Conservation (phyloP, 305 asterid genomes). For the Caryopteris hybrid region DNA sequence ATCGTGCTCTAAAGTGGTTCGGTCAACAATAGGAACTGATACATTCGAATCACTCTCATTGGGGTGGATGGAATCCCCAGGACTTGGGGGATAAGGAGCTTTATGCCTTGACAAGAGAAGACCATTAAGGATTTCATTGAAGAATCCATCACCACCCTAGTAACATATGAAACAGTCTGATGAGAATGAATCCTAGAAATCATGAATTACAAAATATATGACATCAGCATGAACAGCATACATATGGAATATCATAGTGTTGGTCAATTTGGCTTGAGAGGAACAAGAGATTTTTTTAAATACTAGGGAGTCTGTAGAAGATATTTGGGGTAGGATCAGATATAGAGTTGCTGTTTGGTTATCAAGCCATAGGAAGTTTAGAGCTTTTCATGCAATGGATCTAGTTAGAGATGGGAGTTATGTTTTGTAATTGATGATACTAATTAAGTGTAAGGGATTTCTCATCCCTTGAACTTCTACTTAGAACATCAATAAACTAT, state of each 20-base stretch:
- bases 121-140: conserved; percentile 88
- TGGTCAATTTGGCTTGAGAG: too few relatives aligned
- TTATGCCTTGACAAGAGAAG: conserved; percentile 81
- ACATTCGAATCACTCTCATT: conserved; percentile 33
- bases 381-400: too few relatives aligned
- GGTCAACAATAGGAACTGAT: conserved; percentile 35
- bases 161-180: conserved; percentile 17
- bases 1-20: conserved; percentile 36
- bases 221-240: neutral
- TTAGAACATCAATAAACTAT: too few relatives aligned
- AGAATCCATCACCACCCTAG: conserved; percentile 98
- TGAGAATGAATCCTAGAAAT: conserved; percentile 14
- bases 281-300: too few relatives aligned
- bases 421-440: too few relatives aligned
- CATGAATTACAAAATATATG: neutral
- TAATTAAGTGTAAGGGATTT: too few relatives aligned
- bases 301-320: too few relatives aligned
- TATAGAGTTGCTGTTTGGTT: too few relatives aligned
- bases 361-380: too few relatives aligned
- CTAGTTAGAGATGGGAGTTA: too few relatives aligned
- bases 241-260: neutral
- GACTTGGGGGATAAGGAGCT: conserved; percentile 77
- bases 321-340: too few relatives aligned
- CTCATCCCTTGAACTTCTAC: too few relatives aligned
- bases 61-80: conserved; percentile 37